A percentile compares a stretch with the other conserved stretches of the same genome.
phyloP scores from a whole-genome alignment of 2,329 filamentous ascomycete genomes.

The Verticillium albo-atrum region DNA sequence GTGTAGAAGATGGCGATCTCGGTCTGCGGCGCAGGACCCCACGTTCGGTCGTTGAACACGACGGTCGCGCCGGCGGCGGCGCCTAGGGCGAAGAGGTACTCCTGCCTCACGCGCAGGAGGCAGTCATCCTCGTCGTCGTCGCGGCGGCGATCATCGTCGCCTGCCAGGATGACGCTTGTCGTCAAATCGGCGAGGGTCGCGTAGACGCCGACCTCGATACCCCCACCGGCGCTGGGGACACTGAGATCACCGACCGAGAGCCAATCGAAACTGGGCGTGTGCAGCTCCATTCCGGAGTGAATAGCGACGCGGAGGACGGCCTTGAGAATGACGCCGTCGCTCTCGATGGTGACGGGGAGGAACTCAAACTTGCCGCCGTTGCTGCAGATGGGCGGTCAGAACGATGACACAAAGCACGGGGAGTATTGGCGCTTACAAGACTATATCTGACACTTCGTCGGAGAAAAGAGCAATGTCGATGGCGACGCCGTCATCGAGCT shows the following conservation, averaged over 20 bases:
- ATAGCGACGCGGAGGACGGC: slow-evolving; percentile 37
- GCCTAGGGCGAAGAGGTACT: slow-evolving; percentile 48
- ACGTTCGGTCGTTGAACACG: slow-evolving; percentile 34
- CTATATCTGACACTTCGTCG: slow-evolving; percentile 40
- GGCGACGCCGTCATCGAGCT: slow-evolving; percentile 43
- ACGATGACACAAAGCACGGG: neutral
- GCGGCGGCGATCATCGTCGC: slow-evolving; percentile 12
- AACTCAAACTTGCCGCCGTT: slow-evolving; percentile 53
- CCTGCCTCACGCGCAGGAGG: slow-evolving; percentile 38
- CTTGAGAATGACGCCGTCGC: slow-evolving; percentile 30
- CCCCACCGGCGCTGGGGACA: slow-evolving; percentile 28
- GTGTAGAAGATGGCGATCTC: slow-evolving; percentile 50
- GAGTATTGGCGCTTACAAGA: slow-evolving; percentile 35
- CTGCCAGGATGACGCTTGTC: slow-evolving; percentile 41
- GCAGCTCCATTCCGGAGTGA: slow-evolving; percentile 35
- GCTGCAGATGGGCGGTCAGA: slow-evolving; percentile 21
- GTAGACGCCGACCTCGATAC: slow-evolving; percentile 43
- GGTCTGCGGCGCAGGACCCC: slow-evolving; percentile 43
- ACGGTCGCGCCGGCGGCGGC: slow-evolving; percentile 50
- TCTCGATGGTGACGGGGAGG: slow-evolving; percentile 46
- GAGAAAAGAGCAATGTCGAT: slow-evolving; percentile 47
- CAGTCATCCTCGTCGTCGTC: slow-evolving; percentile 30
- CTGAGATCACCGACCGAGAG: slow-evolving; percentile 14
- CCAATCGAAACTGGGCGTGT: slow-evolving; percentile 9
- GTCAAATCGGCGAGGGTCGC: slow-evolving; percentile 50